These are phyloP conservation scores for Colletotrichum phormii DNA, from an alignment of 2,329 filamentous ascomycete species.

Conservation along the genomic window DNA sequence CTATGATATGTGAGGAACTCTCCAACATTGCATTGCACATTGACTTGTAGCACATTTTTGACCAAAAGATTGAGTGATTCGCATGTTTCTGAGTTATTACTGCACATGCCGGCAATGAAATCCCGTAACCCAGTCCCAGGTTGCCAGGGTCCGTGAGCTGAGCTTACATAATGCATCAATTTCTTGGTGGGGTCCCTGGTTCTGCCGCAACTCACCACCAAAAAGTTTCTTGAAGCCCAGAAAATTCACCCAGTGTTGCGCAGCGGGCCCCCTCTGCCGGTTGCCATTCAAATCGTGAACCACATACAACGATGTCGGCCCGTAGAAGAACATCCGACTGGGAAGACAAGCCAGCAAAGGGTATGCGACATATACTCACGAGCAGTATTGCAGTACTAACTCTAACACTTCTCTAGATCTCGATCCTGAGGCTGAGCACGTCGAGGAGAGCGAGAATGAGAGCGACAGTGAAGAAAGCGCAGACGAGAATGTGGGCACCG, in stretches of 20 bases:
- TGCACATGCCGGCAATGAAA: too few relatives aligned
- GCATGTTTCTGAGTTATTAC: background rate
- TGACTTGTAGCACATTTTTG: too few relatives aligned
- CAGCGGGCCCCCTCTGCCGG: background rate
- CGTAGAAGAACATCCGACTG: constrained; percentile 33
- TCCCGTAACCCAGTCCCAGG: too few relatives aligned
- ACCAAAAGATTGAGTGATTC: too few relatives aligned
- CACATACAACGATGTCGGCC: constrained; percentile 19
- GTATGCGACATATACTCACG: background rate
- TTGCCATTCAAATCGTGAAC: constrained; percentile 4
- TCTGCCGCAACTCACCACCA: constrained; percentile 38
- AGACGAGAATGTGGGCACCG: constrained; percentile 72
- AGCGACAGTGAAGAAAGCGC: constrained; percentile 47
- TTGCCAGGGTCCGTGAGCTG: background rate
- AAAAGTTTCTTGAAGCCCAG: constrained; percentile 38
- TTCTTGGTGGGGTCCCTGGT: constrained; percentile 11
- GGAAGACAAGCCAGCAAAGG: constrained; percentile 36
- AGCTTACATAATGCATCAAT: constrained; percentile 15
- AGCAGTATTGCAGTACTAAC: background rate
- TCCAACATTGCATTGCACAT: too few relatives aligned
- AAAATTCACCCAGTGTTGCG: constrained; percentile 36
- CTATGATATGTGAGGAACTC: too few relatives aligned
- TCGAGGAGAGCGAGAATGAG: constrained; percentile 57
- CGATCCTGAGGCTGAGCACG: constrained; percentile 36
- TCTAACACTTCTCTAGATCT: constrained; percentile 26